Conservation (phyloP, 768 basidiomycete genomes). For the Lepiota brunneoincarnata region DNA sequence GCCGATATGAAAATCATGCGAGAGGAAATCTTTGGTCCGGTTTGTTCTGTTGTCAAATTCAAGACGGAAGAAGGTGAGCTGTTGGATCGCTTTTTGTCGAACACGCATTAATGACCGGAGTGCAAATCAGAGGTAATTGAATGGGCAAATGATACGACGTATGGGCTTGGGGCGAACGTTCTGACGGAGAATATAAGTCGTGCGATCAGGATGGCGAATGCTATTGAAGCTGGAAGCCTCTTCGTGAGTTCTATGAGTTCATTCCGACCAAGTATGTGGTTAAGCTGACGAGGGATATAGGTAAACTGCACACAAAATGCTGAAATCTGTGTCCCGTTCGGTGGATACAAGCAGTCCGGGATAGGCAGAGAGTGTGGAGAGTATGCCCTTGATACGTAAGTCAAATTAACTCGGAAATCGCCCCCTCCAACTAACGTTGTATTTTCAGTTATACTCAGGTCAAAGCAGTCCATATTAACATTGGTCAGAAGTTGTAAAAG, state of each 20-base stretch:
- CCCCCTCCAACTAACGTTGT: background rate
- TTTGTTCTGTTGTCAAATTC: conserved; percentile 76
- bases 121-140: conserved; percentile 38
- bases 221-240: conserved; percentile 63
- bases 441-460: conserved; percentile 48
- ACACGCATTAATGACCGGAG: too few species aligned
- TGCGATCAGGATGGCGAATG: conserved; percentile 62
- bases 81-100: too few species aligned
- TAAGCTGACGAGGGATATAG: conserved; percentile 18
- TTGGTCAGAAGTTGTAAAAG: conserved; percentile 23
- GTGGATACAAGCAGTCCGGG: conserved; percentile 74
- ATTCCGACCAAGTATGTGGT: background rate
- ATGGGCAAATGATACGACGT: conserved; percentile 73
- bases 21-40: conserved; percentile 82
- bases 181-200: conserved; percentile 68
- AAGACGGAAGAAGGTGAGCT: conserved; percentile 46
- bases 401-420: conserved; percentile 9
- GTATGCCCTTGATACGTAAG: conserved; percentile 55
- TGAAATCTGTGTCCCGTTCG: conserved; percentile 57
- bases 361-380: conserved; percentile 69
- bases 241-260: conserved; percentile 37
- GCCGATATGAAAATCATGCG: conserved; percentile 73
- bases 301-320: conserved; percentile 43
- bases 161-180: conserved; percentile 78
- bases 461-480: conserved; percentile 63